phyloP scores from a whole-genome alignment of 257 asterid genomes.

The Pogostemon cablin region DNA sequence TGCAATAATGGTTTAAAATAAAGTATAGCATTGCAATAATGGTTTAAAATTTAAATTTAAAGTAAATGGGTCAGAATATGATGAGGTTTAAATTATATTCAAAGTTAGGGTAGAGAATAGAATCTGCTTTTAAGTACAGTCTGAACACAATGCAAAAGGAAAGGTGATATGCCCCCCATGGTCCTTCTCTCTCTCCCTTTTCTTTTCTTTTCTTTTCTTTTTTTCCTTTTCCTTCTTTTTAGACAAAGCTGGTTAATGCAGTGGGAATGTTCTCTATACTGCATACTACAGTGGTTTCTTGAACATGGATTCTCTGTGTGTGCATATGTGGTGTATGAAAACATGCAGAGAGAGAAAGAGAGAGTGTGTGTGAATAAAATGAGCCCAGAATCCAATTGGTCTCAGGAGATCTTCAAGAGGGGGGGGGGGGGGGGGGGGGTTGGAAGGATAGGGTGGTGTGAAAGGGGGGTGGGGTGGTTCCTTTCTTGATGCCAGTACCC shows the following conservation, averaged over 20 bases:
- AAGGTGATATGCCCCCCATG: conserved; percentile 28
- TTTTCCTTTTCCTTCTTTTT: conserved; percentile 35
- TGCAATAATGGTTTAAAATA: not conserved
- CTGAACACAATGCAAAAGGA: conserved; percentile 39
- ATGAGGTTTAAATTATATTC: conserved; percentile 13
- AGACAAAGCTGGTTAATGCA: conserved; percentile 43
- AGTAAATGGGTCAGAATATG: conserved; percentile 16
- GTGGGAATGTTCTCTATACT: conserved; percentile 57
- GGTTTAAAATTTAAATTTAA: not conserved
- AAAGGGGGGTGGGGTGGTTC: conserved; percentile 51
- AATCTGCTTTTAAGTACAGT: conserved; percentile 44
- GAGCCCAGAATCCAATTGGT: conserved; percentile 47
- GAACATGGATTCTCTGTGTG: not conserved
- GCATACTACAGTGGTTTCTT: conserved; percentile 29
- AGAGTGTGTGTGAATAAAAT: not conserved
- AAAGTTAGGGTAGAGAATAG: conserved; percentile 40
- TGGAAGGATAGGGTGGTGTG: too few species aligned
- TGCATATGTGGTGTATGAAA: not conserved
- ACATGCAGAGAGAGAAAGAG: conserved; percentile 8
- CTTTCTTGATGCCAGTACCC: conserved; percentile 41
- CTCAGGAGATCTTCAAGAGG: conserved; percentile 45
- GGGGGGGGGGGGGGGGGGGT: conserved; percentile 29
- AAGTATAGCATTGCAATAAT: not conserved
- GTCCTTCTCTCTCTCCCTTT: not conserved
- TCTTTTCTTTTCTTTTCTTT: not conserved